Evolutionary conservation across 2,329 filamentous ascomycete genomes (phyloP).

Genomic region (Ceratocystis destructans): DNA sequence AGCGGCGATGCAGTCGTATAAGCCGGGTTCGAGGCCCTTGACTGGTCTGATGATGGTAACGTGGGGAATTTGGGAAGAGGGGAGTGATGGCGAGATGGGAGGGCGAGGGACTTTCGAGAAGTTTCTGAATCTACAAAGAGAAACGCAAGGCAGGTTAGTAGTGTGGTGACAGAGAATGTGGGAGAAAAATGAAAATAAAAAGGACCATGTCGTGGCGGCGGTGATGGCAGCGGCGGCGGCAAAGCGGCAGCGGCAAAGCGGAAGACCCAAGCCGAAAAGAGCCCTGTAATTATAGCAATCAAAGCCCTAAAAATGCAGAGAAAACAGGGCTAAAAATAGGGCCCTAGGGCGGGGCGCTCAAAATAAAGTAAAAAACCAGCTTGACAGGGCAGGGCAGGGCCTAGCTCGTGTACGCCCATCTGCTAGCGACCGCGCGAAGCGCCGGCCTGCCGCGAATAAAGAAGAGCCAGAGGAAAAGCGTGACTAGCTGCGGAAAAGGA

Average conservation of each 20-base stretch:
- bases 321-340: neutral
- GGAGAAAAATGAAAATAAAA: neutral
- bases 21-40: conserved; percentile 76
- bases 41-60: conserved; percentile 86
- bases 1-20: conserved; percentile 85
- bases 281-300: neutral
- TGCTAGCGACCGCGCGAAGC: neutral
- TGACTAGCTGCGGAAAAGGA: neutral
- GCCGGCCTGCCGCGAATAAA: neutral
- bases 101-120: conserved; percentile 38
- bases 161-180: neutral
- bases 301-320: neutral
- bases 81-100: conserved; percentile 38
- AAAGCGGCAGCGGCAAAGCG: neutral
- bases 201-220: neutral
- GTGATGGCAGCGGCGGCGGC: neutral
- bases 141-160: neutral
- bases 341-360: neutral
- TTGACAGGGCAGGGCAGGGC: neutral
- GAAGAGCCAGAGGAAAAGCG: neutral
- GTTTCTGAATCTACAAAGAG: conserved; percentile 33
- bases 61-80: conserved; percentile 50
- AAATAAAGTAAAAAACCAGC: neutral
- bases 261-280: neutral
- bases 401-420: neutral